phyloP scores from a whole-genome alignment of 2,329 filamentous ascomycete species.

The Beauveria asiatica region DNA sequence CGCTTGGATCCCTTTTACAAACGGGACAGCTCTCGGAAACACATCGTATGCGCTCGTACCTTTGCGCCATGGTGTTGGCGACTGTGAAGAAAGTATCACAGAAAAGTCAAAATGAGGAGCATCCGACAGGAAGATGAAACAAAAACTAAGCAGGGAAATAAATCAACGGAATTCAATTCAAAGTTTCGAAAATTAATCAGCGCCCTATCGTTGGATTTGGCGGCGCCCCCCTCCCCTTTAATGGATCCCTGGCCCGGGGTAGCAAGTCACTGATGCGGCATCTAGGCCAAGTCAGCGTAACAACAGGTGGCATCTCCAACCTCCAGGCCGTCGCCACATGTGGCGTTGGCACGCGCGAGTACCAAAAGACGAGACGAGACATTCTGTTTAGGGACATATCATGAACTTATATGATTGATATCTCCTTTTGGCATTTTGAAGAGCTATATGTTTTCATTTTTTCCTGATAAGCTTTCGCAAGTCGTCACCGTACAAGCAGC shows the following conservation, averaged over 20 bases:
- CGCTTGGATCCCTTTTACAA: background rate
- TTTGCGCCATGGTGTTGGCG: constrained; percentile 25
- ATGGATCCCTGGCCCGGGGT: background rate
- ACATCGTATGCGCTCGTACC: constrained; percentile 17
- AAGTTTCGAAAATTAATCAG: constrained; percentile 1
- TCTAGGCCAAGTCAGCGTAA: background rate
- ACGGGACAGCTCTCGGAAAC: background rate
- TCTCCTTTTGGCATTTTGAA: too few species aligned
- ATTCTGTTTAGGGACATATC: too few species aligned
- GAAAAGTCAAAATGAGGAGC: background rate
- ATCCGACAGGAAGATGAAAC: background rate
- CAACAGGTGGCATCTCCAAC: constrained; percentile 6
- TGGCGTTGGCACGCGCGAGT: background rate
- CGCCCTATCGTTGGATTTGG: background rate
- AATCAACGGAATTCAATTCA: background rate
- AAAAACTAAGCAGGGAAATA: background rate
- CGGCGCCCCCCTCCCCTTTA: constrained; percentile 7
- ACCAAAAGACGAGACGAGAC: background rate
- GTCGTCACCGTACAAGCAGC: too few species aligned
- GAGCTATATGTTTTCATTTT: too few species aligned
- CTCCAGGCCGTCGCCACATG: background rate
- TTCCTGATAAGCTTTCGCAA: too few species aligned
- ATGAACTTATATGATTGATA: too few species aligned
- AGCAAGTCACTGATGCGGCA: background rate
- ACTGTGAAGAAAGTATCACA: background rate